A percentile compares a stretch with the other conserved stretches of the same genome.
Evolutionary conservation across 768 basidiomycete genomes (phyloP).

Genomic region (Lactarius akahatsu): DNA sequence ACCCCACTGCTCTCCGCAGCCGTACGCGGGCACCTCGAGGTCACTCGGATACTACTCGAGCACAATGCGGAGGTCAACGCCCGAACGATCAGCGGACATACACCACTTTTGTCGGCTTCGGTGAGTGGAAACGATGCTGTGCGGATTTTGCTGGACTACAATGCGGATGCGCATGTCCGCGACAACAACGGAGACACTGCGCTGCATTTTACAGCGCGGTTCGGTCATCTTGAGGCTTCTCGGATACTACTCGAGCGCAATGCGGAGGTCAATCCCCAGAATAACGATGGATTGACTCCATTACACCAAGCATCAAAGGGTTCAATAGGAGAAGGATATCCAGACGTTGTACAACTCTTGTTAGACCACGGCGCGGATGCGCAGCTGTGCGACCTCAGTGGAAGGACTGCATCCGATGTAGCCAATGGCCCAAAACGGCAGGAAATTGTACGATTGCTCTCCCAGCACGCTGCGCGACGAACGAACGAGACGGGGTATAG

Average conservation of each 20-base stretch:
- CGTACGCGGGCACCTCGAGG: neutral
- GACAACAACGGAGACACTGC: neutral
- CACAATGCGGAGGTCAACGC: neutral
- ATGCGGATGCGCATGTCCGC: neutral
- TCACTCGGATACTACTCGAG: neutral
- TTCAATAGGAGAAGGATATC: too few species aligned
- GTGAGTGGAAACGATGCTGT: fast-evolving
- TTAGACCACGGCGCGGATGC: neutral
- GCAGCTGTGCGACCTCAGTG: neutral
- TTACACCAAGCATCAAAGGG: neutral
- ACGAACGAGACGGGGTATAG: too few species aligned
- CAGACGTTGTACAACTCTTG: neutral
- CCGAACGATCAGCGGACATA: neutral
- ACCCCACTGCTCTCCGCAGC: neutral
- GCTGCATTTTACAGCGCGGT: neutral
- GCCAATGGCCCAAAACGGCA: neutral
- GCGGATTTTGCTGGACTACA: neutral
- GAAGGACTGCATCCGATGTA: neutral
- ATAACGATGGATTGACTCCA: neutral
- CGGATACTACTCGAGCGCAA: neutral
- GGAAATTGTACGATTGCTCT: neutral
- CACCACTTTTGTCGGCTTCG: neutral
- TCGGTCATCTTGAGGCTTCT: neutral
- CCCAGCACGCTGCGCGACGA: neutral
- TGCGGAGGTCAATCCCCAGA: neutral